Base-by-base conservation (phyloP, 139 green algal genomes). In the Volvox reticuliferus region DNA sequence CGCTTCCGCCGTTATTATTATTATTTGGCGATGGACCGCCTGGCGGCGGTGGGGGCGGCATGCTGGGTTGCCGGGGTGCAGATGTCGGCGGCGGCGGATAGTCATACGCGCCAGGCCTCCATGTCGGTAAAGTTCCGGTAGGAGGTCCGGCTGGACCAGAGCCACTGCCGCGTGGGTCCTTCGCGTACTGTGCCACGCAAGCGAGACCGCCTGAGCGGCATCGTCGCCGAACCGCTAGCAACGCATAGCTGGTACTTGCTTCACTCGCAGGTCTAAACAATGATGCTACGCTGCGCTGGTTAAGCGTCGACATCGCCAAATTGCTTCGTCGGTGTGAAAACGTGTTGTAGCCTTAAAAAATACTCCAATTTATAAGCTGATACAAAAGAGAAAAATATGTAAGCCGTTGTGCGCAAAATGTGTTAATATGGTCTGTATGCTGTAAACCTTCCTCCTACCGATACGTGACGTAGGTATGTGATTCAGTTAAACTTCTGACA, bases 71-170 rank as follows among this genome's bases (percentile, higher is more conserved):
- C 13, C 68, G 50, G 26, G 73, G 69, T 33, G 44, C 30, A 2
- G 55, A 82, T 9, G 73, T 65, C 1, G 86, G 86, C 16, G 86
- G 86, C 24, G 86, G 86, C 69, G 86, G 86, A 18, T 84, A 84
- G 32, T 90, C 86, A 36, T 85, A 90, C 20, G 86, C 16, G 9
- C 86, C 86, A 24, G 55, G 13, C 20, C 76, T 36, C 86, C 86
- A 89, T 32, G 63, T 82, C 14, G 85, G 85, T 17, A 82, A 12
- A 12, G 85, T 89, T 1, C 85, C 69, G 22, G 85, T 89, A 2
- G 85, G 85, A n/a, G 37, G 30, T 12, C 85, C 69, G 12, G 44
- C 13, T 30, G 67, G 65, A 19, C 83, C 83, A 2, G 55, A 33
- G 3, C 76, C 76, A 26, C 9, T 24, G 1, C 69, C 69, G 0